Evolutionary conservation across 306 rosid species (phyloP).

Genomic region (Prosopis cineraria): DNA sequence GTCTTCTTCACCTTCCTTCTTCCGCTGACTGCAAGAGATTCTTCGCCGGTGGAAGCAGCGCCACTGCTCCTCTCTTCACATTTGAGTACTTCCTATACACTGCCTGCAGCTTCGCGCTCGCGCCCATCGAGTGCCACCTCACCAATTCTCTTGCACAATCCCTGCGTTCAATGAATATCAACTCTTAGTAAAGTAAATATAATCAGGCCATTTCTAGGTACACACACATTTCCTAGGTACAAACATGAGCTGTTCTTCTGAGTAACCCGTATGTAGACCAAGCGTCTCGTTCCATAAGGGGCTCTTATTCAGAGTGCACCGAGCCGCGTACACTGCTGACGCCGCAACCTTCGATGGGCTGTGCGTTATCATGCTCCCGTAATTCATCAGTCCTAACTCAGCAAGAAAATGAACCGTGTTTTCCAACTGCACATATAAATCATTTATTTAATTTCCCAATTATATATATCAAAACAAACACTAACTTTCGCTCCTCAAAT

Average conservation of each 20-base stretch:
- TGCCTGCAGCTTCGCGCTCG: conserved; percentile 57
- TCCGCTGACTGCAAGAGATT: conserved; percentile 32
- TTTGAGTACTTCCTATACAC: conserved; percentile 59
- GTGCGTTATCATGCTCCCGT: conserved; percentile 53
- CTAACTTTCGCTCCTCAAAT: neutral
- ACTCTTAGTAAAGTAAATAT: neutral
- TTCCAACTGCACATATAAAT: conserved; percentile 47
- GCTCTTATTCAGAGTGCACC: conserved; percentile 65
- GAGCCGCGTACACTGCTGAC: conserved; percentile 80
- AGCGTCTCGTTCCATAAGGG: conserved; percentile 84
- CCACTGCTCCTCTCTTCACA: conserved; percentile 60
- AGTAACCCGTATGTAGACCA: conserved; percentile 64
- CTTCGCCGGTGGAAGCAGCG: conserved; percentile 66
- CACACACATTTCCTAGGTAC: too few relatives aligned
- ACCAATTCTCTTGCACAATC: conserved; percentile 71
- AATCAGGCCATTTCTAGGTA: neutral
- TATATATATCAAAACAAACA: neutral
- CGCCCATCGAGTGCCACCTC: conserved; percentile 50
- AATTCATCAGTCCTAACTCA: conserved; percentile 77
- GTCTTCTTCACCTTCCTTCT: neutral
- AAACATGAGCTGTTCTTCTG: conserved; percentile 67
- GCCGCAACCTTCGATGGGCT: conserved; percentile 93
- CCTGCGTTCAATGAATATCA: conserved; percentile 32
- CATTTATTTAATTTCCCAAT: neutral
- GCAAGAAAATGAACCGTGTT: conserved; percentile 67